Conservation (phyloP, 2,329 filamentous ascomycete species). For the Penicillium palitans region DNA sequence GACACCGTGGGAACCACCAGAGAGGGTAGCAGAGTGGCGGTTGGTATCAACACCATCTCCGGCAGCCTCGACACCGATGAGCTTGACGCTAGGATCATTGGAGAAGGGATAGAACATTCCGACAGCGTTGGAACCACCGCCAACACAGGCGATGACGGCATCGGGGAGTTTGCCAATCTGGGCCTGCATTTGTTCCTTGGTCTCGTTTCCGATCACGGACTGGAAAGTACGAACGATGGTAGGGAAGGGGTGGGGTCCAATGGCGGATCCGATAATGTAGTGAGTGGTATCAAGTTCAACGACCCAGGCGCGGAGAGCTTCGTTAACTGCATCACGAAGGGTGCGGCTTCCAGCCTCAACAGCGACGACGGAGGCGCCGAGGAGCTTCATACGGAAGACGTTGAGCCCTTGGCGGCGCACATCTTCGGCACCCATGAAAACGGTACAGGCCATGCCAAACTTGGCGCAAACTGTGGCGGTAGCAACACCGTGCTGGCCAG, state of each 20-base stretch:
- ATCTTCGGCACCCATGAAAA: slow-evolving; percentile 98
- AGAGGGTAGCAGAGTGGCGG: slow-evolving; percentile 84
- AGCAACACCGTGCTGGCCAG: slow-evolving; percentile 95
- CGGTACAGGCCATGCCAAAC: slow-evolving; percentile 96
- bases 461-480: slow-evolving; percentile 97
- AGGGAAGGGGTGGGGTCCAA: slow-evolving; percentile 96
- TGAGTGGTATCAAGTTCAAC: slow-evolving; percentile 89
- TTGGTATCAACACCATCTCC: slow-evolving; percentile 86
- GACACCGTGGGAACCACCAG: slow-evolving; percentile 84
- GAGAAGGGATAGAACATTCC: slow-evolving; percentile 99
- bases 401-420: slow-evolving; percentile 94
- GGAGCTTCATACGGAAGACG: slow-evolving; percentile 96
- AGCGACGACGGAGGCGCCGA: slow-evolving; percentile 87
- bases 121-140: slow-evolving; percentile 89
- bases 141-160: slow-evolving; percentile 93
- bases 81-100: slow-evolving; percentile 78
- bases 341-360: slow-evolving; percentile 88
- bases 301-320: slow-evolving; percentile 92
- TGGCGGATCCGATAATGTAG: slow-evolving; percentile 97
- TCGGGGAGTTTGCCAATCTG: slow-evolving; percentile 88
- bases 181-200: slow-evolving; percentile 84
- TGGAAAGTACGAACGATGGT: slow-evolving; percentile 98
- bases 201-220: slow-evolving; percentile 92
- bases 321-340: slow-evolving; percentile 86
- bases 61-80: slow-evolving; percentile 91